Conservation (phyloP, 2,329 filamentous ascomycete genomes). For the Colletotrichum coccodes region DNA sequence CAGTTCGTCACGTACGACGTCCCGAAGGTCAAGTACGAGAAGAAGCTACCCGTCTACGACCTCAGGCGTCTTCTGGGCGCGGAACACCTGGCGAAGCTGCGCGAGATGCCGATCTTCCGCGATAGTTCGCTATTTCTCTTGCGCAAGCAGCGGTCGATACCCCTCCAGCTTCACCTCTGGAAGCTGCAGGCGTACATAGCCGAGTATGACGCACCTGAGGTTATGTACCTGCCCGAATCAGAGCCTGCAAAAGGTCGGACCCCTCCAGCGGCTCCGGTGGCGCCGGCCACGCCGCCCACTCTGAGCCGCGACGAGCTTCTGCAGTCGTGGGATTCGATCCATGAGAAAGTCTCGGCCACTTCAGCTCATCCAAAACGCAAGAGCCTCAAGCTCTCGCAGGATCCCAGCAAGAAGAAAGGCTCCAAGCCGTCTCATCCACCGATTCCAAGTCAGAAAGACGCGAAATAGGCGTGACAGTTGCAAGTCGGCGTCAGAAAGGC, state of each 20-base stretch:
- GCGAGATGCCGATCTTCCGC: slow-evolving; percentile 17
- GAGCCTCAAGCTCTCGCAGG: neutral
- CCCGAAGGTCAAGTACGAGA: slow-evolving; percentile 42
- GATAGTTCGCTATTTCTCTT: slow-evolving; percentile 52
- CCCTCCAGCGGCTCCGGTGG: no score
- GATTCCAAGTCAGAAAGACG: neutral
- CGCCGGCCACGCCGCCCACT: no score
- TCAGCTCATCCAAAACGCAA: neutral
- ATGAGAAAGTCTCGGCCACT: neutral
- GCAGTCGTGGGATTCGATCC: neutral
- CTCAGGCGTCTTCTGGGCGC: slow-evolving; percentile 60
- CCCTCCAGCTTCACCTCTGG: slow-evolving; percentile 65
- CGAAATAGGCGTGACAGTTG: neutral
- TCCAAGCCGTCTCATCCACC: neutral
- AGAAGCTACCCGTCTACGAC: slow-evolving; percentile 62
- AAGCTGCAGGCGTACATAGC: slow-evolving; percentile 65
- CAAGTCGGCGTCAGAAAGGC: neutral
- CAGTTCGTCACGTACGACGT: slow-evolving; percentile 46
- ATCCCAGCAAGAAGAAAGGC: neutral
- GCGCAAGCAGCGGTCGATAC: slow-evolving; percentile 45
- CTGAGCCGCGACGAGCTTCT: no score
- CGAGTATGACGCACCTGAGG: neutral
- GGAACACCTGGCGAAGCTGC: slow-evolving; percentile 52
- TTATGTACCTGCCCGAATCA: neutral
- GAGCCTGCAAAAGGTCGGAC: neutral